Percentiles rank a stretch among this genome's conserved stretches.
phyloP scores from a whole-genome alignment of 768 basidiomycete genomes.

The Hygrocybe punicea region DNA sequence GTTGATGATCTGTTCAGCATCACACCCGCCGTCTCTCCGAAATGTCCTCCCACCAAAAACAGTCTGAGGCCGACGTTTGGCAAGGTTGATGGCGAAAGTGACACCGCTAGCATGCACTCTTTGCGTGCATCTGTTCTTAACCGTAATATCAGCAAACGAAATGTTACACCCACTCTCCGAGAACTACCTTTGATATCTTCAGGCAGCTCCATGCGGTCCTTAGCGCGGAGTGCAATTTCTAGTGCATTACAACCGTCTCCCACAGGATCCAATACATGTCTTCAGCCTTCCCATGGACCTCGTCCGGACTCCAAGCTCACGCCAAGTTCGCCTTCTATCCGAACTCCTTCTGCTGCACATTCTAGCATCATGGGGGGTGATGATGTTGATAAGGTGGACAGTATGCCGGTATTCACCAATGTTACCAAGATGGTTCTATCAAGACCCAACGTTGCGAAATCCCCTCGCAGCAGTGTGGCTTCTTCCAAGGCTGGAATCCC shows the following conservation, averaged over 20 bases:
- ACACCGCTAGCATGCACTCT: constrained; percentile 33
- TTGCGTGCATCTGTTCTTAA: constrained; percentile 45
- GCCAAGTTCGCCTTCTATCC: constrained; percentile 36
- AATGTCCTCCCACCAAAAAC: constrained; percentile 22
- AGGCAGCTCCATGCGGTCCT: constrained; percentile 44
- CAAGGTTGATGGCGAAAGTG: constrained; percentile 41
- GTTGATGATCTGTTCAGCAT: constrained; percentile 67
- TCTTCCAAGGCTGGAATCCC: not conserved
- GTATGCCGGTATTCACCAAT: no score
- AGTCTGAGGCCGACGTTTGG: constrained; percentile 17
- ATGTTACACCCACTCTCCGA: constrained; percentile 5
- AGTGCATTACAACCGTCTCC: not conserved
- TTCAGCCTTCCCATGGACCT: constrained; percentile 14
- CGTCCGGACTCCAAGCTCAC: constrained; percentile 74
- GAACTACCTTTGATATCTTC: constrained; percentile 17
- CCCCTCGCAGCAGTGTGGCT: not conserved
- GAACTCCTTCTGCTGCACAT: constrained; percentile 15
- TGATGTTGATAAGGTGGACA: not conserved
- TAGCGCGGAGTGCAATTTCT: constrained; percentile 41
- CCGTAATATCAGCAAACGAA: constrained; percentile 26
- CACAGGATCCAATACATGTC: not conserved
- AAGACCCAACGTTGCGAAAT: not conserved
- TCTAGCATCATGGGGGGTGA: constrained; percentile 21
- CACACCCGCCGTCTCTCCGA: constrained; percentile 24
- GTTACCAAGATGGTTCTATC: not conserved